phyloP scores from a whole-genome alignment of 306 rosid genomes.

The Lathyrus aphaca region DNA sequence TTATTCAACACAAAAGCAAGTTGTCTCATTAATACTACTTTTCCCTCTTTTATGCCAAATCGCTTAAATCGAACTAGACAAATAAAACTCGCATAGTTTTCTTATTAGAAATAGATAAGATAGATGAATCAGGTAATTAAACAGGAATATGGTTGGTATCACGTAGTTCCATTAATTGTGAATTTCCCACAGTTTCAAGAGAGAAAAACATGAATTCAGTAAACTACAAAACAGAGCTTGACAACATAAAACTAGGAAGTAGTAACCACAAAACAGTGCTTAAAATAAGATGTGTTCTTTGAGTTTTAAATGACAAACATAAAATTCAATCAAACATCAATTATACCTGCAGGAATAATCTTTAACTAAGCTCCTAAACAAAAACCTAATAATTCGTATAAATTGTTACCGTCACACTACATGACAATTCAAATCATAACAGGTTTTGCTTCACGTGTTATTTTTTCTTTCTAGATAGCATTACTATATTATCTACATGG shows the following conservation, averaged over 20 bases:
- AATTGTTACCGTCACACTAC: not conserved
- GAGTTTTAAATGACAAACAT: not conserved
- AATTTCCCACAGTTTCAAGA: not conserved
- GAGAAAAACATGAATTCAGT: not conserved
- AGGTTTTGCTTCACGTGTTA: not conserved
- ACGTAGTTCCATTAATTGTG: not conserved
- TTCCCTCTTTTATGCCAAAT: not conserved
- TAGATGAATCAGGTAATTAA: not conserved
- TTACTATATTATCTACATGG: slow-evolving; percentile 29
- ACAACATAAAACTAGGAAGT: not conserved
- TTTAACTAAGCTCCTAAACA: not conserved
- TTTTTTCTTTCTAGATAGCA: slow-evolving; percentile 12
- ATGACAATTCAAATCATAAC: slow-evolving; percentile 21
- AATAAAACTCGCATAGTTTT: not conserved
- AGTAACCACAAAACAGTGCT: slow-evolving; percentile 8
- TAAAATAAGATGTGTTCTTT: not conserved
- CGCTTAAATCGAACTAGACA: not conserved
- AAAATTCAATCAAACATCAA: not conserved
- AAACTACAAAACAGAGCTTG: not conserved
- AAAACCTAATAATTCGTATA: not conserved
- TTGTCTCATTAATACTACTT: not conserved
- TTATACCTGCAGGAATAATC: not conserved
- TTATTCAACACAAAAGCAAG: not conserved
- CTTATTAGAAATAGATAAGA: not conserved
- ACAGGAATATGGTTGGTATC: not conserved